phyloP scores from a whole-genome alignment of 2,329 filamentous ascomycete species.

The Gnomoniopsis sp. region DNA sequence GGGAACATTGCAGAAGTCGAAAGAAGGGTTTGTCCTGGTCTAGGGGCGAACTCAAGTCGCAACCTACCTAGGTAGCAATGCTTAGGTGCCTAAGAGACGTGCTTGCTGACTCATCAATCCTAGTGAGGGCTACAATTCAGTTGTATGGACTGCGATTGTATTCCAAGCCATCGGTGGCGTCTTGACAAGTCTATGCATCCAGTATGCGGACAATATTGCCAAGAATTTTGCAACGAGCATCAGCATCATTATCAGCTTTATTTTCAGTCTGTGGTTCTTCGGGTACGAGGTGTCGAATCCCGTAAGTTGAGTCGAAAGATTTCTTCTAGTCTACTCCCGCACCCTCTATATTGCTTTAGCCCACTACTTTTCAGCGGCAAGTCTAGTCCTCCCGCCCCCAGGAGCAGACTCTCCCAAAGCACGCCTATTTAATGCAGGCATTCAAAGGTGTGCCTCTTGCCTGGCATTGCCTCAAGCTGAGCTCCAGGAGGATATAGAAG shows the following conservation, averaged over 20 bases:
- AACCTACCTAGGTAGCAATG: no score
- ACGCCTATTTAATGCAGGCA: no score
- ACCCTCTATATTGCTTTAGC: conserved; percentile 4
- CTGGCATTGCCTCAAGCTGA: no score
- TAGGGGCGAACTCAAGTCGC: no score
- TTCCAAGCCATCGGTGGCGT: conserved; percentile 84
- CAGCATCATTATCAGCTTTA: conserved; percentile 81
- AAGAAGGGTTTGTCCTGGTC: no score
- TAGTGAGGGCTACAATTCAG: conserved; percentile 78
- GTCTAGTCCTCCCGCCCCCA: no score
- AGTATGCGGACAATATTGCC: conserved; percentile 82
- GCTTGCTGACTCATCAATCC: not conserved
- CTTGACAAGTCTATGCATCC: conserved; percentile 76
- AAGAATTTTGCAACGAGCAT: conserved; percentile 94
- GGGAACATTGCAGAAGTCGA: no score
- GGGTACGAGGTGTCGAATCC: conserved; percentile 69
- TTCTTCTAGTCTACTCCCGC: not conserved
- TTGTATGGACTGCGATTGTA: conserved; percentile 82
- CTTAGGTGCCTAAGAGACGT: no score
- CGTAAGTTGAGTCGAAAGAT: conserved; percentile 49
- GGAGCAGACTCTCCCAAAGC: no score
- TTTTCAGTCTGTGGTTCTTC: conserved; percentile 85
- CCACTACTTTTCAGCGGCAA: no score
- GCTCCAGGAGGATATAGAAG: no score
- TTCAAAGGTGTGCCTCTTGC: no score